Evolutionary conservation across 371 early-diverging fungal species (phyloP), one percentile per base, ranked within the genome.

Genomic region (Sporodiniella umbellata): DNA sequence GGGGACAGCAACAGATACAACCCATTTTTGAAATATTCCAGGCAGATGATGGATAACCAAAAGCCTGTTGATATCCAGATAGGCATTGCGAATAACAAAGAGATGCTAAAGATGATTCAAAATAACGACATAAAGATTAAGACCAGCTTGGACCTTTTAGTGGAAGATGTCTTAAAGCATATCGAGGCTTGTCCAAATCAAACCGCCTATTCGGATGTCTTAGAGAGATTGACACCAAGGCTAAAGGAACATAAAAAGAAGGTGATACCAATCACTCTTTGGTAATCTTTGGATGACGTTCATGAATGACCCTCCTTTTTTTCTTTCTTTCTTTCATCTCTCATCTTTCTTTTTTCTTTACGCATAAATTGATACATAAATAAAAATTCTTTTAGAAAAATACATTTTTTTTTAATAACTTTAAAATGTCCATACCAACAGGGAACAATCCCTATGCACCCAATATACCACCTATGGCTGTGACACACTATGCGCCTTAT

Each of bases 11-110:
- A n/a, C 3, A 46, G 22, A 23, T 42, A 46, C 5, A 56, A 64
- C 30, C 56, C 45, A 22, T 64, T 60, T 19, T 31, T 64, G 10
- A 56, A 56, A 17, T 60, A 60, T 33, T 56, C 60, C 22, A 45
- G 60, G 22, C 55, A 47, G 21, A 43, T 64, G 2, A 53, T 53
- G 22, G 56, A 53, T 57, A 17, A 50, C 56, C 47, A 51, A 38
- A 45, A 51, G 47, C 64, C 64, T 10, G 60, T 64, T 5, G 64
- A 64, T 50, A 56, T 60, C 18, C 64, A 64, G 45, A 19, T 64
- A 14, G 64, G 64, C 7, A 60, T 64, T 22, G 53, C 60, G 10
- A 53, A 49, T 24, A 56, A 54, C 25, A 62, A 51, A 39, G 54
- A 54, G n/a, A 11, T 60, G 7, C 2, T 60, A 2, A 35, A 35